Evolutionary conservation across 768 basidiomycete species (phyloP), one percentile per base, ranked within the genome.

Genomic region (Infundibulicybe gibba): DNA sequence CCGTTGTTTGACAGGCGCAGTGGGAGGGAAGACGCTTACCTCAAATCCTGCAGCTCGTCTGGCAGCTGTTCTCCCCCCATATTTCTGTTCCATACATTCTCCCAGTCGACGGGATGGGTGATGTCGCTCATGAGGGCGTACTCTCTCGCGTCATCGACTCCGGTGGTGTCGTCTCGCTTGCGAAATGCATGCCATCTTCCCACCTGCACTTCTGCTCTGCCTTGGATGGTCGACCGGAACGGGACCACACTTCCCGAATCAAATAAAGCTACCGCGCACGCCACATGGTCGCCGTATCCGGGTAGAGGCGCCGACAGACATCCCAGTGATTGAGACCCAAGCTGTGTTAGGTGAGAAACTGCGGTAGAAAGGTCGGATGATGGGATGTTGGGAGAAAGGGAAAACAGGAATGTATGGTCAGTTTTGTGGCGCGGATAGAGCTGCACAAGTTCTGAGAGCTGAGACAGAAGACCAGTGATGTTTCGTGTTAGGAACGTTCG

Each of bases 101-200:
- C 70, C 83, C 84, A 85, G 44, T 75, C 62, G 32, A 75, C 41
- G 1, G 46, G 54, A 19, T 55, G 25, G 8, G 25, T 8, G 8
- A 3, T 60, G 9, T 51, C 39, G 8, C 44, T 44, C 13, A 44
- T 41, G 13, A 33, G 50, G 3, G 25, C 33, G n/a, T 11, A 15
- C 10, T 45, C 15, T 12, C 12, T 15, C 4, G 21, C 41, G 5
- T 20, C 38, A 12, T 51, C 54, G 16, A 20, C 43, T 9, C 62
- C 25, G 25, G 25, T 25, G 3, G 25, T 25, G 25, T 3, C 55
- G 32, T 61, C 53, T 53, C 66, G 68, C 54, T 73, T 68, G 49
- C 76, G 62, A 51, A 78, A 76, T 14, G 83, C 73, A 58, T 86
- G 83, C 84, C 83, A 83, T 40, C 86, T 70, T 21, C 88, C 88